A percentile compares a stretch with the other conserved stretches of the same genome.
These are phyloP conservation scores for Scolecobasidium constrictum DNA, from an alignment of 2,329 filamentous ascomycete genomes.

Conservation along the genomic window DNA sequence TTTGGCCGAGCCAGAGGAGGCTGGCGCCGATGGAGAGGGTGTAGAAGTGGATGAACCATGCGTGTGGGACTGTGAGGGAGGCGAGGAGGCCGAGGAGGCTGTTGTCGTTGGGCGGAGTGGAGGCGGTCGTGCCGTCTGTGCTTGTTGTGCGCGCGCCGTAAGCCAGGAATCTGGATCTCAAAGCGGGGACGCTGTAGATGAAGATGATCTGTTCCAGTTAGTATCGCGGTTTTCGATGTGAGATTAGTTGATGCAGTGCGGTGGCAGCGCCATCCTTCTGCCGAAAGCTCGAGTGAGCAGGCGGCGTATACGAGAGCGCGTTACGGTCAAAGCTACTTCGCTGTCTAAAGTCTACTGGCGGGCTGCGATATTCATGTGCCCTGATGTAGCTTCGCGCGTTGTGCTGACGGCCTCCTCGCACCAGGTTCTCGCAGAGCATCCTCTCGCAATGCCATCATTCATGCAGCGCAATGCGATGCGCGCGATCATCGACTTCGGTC, in stretches of 20 bases:
- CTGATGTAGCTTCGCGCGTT: neutral
- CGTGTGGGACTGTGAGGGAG: conserved; percentile 62
- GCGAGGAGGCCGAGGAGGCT: conserved; percentile 39
- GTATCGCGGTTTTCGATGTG: no score
- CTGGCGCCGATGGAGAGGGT: conserved; percentile 58
- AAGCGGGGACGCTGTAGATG: conserved; percentile 37
- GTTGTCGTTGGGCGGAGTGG: conserved; percentile 10
- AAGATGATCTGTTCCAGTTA: conserved; percentile 36
- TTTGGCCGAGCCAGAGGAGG: conserved; percentile 62
- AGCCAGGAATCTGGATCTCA: conserved; percentile 45
- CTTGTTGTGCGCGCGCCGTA: conserved; percentile 43
- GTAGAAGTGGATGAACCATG: conserved; percentile 88
- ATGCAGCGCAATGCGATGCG: neutral
- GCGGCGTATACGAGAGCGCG: neutral
- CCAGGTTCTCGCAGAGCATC: neutral
- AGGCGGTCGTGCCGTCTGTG: conserved; percentile 14
- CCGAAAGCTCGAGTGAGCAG: neutral
- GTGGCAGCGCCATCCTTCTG: neutral
- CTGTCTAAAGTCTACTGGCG: conserved; percentile 7
- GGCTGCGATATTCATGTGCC: conserved; percentile 13
- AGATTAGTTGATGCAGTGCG: neutral
- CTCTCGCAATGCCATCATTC: neutral
- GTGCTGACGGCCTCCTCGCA: neutral
- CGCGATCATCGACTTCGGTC: no score
- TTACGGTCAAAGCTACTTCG: neutral